These are phyloP conservation scores for Conticribra weissflogii DNA, from an alignment of 108 stramenopile genomes.

Conservation along the genomic window DNA sequence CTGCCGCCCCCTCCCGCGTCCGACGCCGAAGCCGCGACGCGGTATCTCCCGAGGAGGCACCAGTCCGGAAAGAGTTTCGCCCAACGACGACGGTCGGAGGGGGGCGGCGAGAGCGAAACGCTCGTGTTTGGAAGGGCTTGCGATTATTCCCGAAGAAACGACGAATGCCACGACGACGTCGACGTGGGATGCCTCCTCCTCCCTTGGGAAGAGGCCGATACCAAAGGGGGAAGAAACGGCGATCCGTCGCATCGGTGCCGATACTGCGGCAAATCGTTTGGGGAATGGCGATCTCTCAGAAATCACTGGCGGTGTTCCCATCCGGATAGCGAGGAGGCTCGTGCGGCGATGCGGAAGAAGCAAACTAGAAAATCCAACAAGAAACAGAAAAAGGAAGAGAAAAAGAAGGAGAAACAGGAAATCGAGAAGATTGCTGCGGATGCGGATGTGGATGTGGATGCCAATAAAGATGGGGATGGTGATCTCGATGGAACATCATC, in stretches of 20 bases:
- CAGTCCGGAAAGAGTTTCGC: conserved; percentile 86
- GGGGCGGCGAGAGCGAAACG: conserved; percentile 62
- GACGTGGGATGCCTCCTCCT: not conserved
- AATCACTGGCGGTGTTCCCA: conserved; percentile 62
- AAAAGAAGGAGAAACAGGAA: conserved; percentile 42
- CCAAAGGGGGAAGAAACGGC: conserved; percentile 7
- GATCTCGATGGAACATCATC: no score
- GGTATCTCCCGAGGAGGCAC: conserved; percentile 76
- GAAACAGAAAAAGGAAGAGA: conserved; percentile 27
- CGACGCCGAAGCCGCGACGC: conserved; percentile 11
- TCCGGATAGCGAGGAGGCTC: conserved; percentile 41
- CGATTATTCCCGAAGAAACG: conserved; percentile 16
- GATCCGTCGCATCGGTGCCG: not conserved
- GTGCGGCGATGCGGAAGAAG: conserved; percentile 31
- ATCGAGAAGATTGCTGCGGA: conserved; percentile 6
- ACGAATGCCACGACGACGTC: not conserved
- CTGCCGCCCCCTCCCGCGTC: conserved; percentile 53
- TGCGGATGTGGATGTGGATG: not conserved
- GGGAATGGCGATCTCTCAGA: conserved; percentile 69
- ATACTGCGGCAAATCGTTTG: conserved; percentile 67
- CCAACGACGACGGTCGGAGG: conserved; percentile 34
- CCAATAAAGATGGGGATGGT: not conserved
- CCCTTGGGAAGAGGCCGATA: not conserved
- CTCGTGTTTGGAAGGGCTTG: conserved; percentile 62
- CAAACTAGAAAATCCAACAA: no score